Base-by-base conservation (phyloP, 768 basidiomycete genomes). In the Lactifluus subvellereus region DNA sequence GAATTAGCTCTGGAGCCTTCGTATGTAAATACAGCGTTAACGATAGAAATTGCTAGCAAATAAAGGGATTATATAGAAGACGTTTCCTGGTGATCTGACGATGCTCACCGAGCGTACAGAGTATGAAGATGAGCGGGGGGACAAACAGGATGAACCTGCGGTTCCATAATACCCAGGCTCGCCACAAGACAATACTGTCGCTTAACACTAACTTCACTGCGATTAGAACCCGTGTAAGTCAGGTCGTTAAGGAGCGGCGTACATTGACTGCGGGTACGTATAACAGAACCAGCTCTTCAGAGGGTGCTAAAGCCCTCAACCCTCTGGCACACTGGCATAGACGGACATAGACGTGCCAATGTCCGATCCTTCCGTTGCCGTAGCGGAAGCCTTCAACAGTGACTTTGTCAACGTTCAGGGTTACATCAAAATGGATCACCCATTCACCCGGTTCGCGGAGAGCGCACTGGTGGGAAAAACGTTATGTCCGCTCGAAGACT, bases 401-500 rank as follows among this genome's bases (percentile, higher is more conserved):
- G 43, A 61, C 14, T 35, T 66, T 9, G 48, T 16, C 37, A 50
- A 42, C 18, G 16, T 57, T 4, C 57, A 73, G 10, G 60, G 69
- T 3, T 63, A 72, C 38, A 72, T 75, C 49, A 50, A 62, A 42
- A 61, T 57, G 66, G 68, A 69, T 95, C 45, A 92, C 95, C 2
- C 69, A 74, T 69, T 95, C 45, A 92, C 95, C 2, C 69, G 74
- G 43, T 86, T 96, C 72, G 81, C 88, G 0, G 78, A 76, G 47
- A 71, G 77, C 9, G 79, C 78, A 6, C 73, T 94, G 55, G 74
- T 79, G 54, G 80, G 75, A 8, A 91, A 22, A 73, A 60, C 74
- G 27, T 77, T 96, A 42, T 76, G 77, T 60, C 69, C 73, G 8
- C 90, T 88, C 14, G 87, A 95, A 68, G 85, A 91, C 61, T 91